phyloP scores from a whole-genome alignment of 345 rosid species.

The Citrus unshiu region DNA sequence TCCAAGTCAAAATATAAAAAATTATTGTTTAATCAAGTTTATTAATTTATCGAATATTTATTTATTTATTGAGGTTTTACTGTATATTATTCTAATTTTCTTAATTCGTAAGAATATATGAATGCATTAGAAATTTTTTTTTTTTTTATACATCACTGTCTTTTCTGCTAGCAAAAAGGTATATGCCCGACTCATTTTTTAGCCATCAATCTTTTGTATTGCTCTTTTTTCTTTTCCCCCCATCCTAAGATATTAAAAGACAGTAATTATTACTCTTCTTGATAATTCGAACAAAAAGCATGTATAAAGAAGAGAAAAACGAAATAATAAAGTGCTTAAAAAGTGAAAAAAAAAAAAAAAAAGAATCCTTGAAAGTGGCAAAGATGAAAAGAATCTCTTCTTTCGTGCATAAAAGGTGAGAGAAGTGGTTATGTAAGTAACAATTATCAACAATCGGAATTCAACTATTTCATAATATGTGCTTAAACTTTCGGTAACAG shows the following conservation, averaged over 20 bases:
- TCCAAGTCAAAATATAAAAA: too few species aligned
- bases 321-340: neutral
- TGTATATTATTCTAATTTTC: too few species aligned
- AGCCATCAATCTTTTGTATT: neutral
- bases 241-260: too few species aligned
- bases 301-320: neutral
- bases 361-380: neutral
- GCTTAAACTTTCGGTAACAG: neutral
- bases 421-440: neutral
- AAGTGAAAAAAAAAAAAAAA: neutral
- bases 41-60: too few species aligned
- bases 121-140: neutral
- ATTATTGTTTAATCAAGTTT: too few species aligned
- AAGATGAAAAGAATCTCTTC: neutral
- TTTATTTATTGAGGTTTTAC: too few species aligned
- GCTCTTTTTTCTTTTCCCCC: neutral
- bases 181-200: neutral
- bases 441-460: neutral
- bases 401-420: neutral
- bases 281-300: too few species aligned
- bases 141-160: neutral
- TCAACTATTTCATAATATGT: neutral
- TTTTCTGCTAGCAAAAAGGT: neutral
- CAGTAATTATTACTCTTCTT: too few species aligned
- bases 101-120: neutral